Evolutionary conservation across 768 basidiomycete genomes (phyloP).

Genomic region (Termitomyces sp.): DNA sequence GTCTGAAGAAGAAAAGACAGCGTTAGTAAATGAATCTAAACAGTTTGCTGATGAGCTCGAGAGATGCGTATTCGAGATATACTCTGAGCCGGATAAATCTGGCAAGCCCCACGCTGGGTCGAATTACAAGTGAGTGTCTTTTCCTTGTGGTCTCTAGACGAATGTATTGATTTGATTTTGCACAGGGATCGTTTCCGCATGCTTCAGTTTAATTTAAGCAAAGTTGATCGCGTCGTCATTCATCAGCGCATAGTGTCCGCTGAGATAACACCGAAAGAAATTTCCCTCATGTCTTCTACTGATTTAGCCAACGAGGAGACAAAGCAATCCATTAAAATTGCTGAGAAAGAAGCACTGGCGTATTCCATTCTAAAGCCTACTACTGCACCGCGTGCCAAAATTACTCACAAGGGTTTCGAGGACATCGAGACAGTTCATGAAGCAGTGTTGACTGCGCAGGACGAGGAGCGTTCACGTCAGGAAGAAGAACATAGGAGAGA

Average conservation of each 20-base stretch:
- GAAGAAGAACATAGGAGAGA: slow-evolving; percentile 72
- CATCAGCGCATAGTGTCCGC: slow-evolving; percentile 74
- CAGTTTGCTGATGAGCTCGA: slow-evolving; percentile 73
- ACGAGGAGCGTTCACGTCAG: slow-evolving; percentile 56
- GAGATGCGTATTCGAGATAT: slow-evolving; percentile 69
- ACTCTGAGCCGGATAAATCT: slow-evolving; percentile 73
- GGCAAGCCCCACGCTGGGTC: slow-evolving; percentile 59
- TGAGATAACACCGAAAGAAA: slow-evolving; percentile 63
- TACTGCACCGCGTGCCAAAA: slow-evolving; percentile 67
- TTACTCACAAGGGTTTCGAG: slow-evolving; percentile 91
- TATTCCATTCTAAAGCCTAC: slow-evolving; percentile 81
- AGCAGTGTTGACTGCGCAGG: slow-evolving; percentile 30
- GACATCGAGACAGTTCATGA: slow-evolving; percentile 81
- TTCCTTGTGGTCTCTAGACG: not conserved
- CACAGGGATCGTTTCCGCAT: slow-evolving; percentile 86
- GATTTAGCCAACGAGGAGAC: slow-evolving; percentile 87
- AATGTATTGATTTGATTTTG: not conserved
- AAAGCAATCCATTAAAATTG: slow-evolving; percentile 76
- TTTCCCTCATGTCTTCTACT: slow-evolving; percentile 83
- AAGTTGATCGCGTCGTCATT: slow-evolving; percentile 74
- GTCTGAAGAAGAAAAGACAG: slow-evolving; percentile 56
- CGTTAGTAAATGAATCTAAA: slow-evolving; percentile 53
- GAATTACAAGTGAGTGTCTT: slow-evolving; percentile 71
- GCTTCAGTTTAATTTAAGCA: slow-evolving; percentile 84
- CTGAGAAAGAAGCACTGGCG: slow-evolving; percentile 78